A percentile compares a stretch with the other conserved stretches of the same genome.
phyloP scores from a whole-genome alignment of 306 rosid genomes.

The Ormosia semicastrata region DNA sequence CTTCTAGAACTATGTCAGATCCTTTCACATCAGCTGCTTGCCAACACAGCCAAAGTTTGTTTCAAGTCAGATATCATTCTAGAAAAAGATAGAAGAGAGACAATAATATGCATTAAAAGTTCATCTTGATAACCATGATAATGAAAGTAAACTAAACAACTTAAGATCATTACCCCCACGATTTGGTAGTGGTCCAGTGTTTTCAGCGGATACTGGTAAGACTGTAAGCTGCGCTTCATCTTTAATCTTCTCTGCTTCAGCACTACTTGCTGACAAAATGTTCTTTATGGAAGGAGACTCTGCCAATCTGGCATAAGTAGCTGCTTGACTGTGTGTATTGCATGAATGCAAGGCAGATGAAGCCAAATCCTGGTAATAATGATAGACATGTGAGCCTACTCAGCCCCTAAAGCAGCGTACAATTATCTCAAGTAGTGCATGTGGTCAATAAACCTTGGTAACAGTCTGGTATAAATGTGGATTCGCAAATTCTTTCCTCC shows the following conservation, averaged over 20 bases:
- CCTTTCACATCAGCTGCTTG: constrained; percentile 56
- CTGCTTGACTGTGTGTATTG: constrained; percentile 69
- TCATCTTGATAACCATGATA: not conserved
- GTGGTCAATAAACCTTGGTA: constrained; percentile 28
- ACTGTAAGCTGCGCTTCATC: constrained; percentile 43
- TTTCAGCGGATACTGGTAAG: constrained; percentile 84
- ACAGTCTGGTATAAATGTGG: no score
- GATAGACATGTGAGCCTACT: constrained; percentile 12
- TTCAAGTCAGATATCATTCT: constrained; percentile 23
- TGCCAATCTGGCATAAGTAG: constrained; percentile 68
- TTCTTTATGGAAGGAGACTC: constrained; percentile 54
- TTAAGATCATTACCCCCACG: constrained; percentile 51
- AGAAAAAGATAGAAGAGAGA: not conserved
- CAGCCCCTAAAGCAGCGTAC: constrained; percentile 1
- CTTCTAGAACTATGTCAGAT: constrained; percentile 78
- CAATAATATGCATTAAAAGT: not conserved
- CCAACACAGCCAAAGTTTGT: constrained; percentile 32
- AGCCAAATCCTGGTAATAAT: constrained; percentile 41
- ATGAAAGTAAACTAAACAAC: constrained; percentile 19
- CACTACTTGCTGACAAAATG: constrained; percentile 28
- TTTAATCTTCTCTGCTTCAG: constrained; percentile 31
- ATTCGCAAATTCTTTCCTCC: no score
- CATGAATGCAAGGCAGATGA: constrained; percentile 33
- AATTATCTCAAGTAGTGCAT: constrained; percentile 17
- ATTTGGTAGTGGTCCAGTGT: constrained; percentile 62